Percentiles rank a stretch among this genome's conserved stretches.
These are phyloP conservation scores for Metschnikowia reukaufii DNA, from an alignment of 805 yeast genomes.

Conservation along the genomic window DNA sequence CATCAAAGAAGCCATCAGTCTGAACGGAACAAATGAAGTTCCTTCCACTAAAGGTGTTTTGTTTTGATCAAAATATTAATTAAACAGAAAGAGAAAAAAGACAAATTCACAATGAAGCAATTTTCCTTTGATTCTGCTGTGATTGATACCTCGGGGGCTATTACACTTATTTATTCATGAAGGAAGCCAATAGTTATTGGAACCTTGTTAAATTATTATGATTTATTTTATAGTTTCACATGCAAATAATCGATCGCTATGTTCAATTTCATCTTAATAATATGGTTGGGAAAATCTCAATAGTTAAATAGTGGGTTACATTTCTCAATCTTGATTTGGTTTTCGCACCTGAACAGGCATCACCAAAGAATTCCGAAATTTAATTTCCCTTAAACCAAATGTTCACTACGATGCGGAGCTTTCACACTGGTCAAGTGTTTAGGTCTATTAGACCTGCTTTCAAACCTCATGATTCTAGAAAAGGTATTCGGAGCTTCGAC, in stretches of 20 bases:
- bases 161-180: neutral
- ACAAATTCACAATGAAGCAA: neutral
- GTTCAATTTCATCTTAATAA: too few relatives aligned
- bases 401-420: constrained; percentile 10
- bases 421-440: constrained; percentile 12
- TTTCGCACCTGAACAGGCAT: neutral
- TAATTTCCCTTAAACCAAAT: neutral
- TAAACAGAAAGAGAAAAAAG: neutral
- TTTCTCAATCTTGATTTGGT: too few relatives aligned
- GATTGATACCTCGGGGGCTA: too few relatives aligned
- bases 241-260: too few relatives aligned
- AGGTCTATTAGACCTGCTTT: constrained; percentile 14
- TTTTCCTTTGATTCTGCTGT: neutral
- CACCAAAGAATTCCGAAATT: neutral
- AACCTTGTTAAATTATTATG: too few relatives aligned
- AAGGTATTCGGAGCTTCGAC: constrained; percentile 31
- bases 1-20: constrained; percentile 76
- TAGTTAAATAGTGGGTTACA: too few relatives aligned
- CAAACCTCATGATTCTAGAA: constrained; percentile 10
- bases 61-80: constrained; percentile 37
- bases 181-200: too few relatives aligned
- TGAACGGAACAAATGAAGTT: constrained; percentile 84
- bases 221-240: too few relatives aligned
- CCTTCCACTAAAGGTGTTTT: constrained; percentile 97
- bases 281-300: too few relatives aligned